Percentiles rank a stretch among this genome's conserved stretches.
phyloP scores from a whole-genome alignment of 1,139 yeast genomes.

The Kodamaea ohmeri region DNA sequence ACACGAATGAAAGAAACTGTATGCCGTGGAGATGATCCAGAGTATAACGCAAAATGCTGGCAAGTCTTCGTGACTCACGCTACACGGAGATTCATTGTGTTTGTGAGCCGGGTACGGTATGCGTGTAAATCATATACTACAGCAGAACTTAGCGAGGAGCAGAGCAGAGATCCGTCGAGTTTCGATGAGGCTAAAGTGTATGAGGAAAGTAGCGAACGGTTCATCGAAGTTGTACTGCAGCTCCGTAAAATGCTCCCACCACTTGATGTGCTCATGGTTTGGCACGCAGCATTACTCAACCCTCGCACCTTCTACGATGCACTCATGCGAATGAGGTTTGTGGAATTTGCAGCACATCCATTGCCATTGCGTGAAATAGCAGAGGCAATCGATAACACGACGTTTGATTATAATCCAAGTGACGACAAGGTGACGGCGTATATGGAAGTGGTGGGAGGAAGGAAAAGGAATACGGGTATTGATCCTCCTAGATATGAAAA shows the following conservation, averaged over 20 bases:
- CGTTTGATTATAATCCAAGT: constrained; percentile 21
- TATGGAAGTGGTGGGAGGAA: background rate
- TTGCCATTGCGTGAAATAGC: background rate
- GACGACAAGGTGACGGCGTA: constrained; percentile 9
- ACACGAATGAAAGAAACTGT: constrained; percentile 21
- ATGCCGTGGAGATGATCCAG: constrained; percentile 2
- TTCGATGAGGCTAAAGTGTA: background rate
- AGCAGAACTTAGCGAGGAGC: no score
- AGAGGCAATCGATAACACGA: constrained; percentile 21
- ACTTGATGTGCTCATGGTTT: constrained; percentile 39
- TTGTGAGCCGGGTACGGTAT: constrained; percentile 6
- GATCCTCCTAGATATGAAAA: background rate
- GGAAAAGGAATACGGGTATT: background rate
- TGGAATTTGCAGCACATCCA: background rate
- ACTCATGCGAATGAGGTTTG: constrained; percentile 23
- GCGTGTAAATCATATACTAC: no score
- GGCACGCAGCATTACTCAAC: constrained; percentile 22
- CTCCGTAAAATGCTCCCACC: no score
- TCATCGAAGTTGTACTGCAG: constrained; percentile 12
- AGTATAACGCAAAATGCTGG: constrained; percentile 11
- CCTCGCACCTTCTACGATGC: constrained; percentile 31
- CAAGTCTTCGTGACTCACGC: constrained; percentile 12
- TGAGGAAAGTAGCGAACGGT: background rate
- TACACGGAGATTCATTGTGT: constrained; percentile 11
- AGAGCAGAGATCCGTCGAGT: background rate